These are phyloP conservation scores for Penicillium silybi DNA, from an alignment of 495 filamentous ascomycete genomes.

Conservation along the genomic window DNA sequence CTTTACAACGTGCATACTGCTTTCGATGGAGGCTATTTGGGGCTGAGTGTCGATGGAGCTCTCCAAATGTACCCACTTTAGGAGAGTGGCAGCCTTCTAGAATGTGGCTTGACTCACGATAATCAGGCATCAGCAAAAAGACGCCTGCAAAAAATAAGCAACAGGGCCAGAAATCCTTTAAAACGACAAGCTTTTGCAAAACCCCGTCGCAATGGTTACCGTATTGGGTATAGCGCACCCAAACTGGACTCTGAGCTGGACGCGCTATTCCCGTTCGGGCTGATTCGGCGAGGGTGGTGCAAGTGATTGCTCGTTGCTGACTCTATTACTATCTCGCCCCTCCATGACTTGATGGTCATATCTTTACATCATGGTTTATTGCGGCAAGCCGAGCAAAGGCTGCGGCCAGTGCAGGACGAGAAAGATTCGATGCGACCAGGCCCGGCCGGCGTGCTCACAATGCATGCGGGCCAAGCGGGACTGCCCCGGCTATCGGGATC, in stretches of 20 bases:
- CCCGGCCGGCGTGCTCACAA: slow-evolving; percentile 61
- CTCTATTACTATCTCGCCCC: neutral
- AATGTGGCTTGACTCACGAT: neutral
- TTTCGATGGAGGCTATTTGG: neutral
- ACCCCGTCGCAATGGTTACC: slow-evolving; percentile 14
- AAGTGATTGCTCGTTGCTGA: neutral
- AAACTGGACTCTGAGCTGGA: neutral
- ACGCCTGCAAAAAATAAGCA: neutral
- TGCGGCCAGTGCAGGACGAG: slow-evolving; percentile 69
- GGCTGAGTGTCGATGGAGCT: slow-evolving; percentile 3
- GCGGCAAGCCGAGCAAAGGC: slow-evolving; percentile 67
- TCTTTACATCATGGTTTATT: slow-evolving; percentile 59
- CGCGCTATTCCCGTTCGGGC: slow-evolving; percentile 2
- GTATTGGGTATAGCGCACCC: slow-evolving; percentile 5
- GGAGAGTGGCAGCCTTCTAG: neutral
- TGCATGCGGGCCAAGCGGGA: slow-evolving; percentile 60
- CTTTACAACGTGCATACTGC: slow-evolving; percentile 1
- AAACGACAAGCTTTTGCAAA: neutral
- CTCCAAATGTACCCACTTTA: neutral
- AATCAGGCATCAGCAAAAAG: neutral
- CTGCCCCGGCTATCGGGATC: slow-evolving; percentile 69
- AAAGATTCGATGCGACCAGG: slow-evolving; percentile 65
- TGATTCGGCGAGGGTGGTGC: slow-evolving; percentile 6
- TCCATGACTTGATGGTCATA: neutral
- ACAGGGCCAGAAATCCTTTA: neutral